Base-by-base conservation (phyloP, 805 yeast genomes). In the Blastobotrys americana region DNA sequence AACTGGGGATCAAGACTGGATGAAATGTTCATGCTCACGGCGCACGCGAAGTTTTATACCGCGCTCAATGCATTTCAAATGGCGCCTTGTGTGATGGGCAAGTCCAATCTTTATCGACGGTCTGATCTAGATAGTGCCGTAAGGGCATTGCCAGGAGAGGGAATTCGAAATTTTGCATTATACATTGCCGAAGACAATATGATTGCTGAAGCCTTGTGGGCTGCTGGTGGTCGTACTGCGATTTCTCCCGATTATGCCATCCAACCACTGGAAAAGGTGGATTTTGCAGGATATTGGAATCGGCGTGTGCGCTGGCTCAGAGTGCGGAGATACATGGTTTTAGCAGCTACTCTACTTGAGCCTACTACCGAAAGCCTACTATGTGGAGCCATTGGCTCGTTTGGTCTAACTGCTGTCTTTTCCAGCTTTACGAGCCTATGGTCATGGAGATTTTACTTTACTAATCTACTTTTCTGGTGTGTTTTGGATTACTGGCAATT, bases 41-140 rank as follows among this genome's bases (percentile, higher is more conserved):
- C 95, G 1, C 96, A 87, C 65, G 78, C 89, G 42, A 85, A 85
- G 64, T 86, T 88, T 60, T 87, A 87, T 60, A 78, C 80, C 4
- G 80, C 86, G 25, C 77, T 87, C 57, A 87, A 87, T 59, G 77
- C 78, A 48, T 65, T 82, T 6, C 75, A 81, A 3, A 63, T 84
- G 27, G 95, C 95, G 0, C 94, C 96, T 0, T 87, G 96, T 63
- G 93, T 87, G 36, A 87, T 84, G 69, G 96, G 96, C 6, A 87
- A 88, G 58, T 83, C 93, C 5, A 87, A 87, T 56, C 53, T 87
- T 42, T 88, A 84, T 61, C 69, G 89, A 17, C 69, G 77, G 37
- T 76, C 84, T 0, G 83, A 76, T 43, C 64, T 86, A 20, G 58
- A 65, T 15, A 38, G 33, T n/a, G 60, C 73, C n/a, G 50, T 48